Conservation (phyloP, 2,329 filamentous ascomycete genomes). For the Aspergillus chevalieri region DNA sequence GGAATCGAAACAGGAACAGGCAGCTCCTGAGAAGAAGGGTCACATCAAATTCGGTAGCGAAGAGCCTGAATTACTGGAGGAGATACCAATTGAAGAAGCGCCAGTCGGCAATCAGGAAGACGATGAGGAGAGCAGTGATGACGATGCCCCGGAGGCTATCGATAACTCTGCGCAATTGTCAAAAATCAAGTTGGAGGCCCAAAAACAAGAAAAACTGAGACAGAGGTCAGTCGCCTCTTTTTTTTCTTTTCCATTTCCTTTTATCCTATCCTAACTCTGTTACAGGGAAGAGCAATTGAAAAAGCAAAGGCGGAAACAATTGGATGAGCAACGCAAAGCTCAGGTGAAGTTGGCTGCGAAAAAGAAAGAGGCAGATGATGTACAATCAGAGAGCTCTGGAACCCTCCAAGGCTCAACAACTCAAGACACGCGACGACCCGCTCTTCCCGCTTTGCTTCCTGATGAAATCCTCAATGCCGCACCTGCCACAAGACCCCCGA, state of each 20-base stretch:
- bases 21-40: constrained; percentile 14
- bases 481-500: constrained; percentile 39
- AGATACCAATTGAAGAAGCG: constrained; percentile 14
- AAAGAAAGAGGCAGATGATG: constrained; percentile 29
- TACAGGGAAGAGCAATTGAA: constrained; percentile 33
- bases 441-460: constrained; percentile 47
- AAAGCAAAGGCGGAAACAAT: constrained; percentile 35
- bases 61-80: constrained; percentile 25
- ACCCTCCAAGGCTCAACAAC: constrained; percentile 35
- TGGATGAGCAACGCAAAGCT: constrained; percentile 34
- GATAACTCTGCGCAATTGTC: constrained; percentile 35
- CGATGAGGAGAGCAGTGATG: constrained; percentile 26
- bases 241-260: neutral
- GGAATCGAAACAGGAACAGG: constrained; percentile 10
- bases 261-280: constrained; percentile 12
- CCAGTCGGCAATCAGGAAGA: constrained; percentile 13
- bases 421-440: constrained; percentile 29
- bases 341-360: constrained; percentile 32
- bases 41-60: constrained; percentile 39
- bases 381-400: constrained; percentile 36
- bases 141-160: constrained; percentile 38
- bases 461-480: constrained; percentile 46
- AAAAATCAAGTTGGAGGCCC: constrained; percentile 33
- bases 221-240: constrained; percentile 27
- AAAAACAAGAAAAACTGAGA: constrained; percentile 31